Conservation (phyloP, 495 filamentous ascomycete species). For the Melanomma pulvis-pyrius region DNA sequence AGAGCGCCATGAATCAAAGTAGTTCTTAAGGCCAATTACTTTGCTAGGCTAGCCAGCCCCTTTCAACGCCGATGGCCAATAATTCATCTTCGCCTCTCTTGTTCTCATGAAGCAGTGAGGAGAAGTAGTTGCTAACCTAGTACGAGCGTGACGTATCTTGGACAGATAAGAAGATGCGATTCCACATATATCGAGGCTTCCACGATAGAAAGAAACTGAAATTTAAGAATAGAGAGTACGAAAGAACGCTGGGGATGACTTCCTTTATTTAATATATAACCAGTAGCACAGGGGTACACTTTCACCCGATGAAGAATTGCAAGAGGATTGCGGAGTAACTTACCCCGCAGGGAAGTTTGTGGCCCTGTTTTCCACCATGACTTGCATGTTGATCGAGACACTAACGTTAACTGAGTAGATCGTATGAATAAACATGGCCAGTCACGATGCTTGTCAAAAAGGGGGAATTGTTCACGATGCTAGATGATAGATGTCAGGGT, state of each 20-base stretch:
- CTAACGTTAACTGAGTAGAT: constrained; percentile 54
- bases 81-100: neutral
- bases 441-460: too few relatives aligned
- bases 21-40: neutral
- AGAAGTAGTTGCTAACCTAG: neutral
- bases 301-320: constrained; percentile 24
- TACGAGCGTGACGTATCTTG: neutral
- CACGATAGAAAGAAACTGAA: too few relatives aligned
- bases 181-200: too few relatives aligned
- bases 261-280: too few relatives aligned
- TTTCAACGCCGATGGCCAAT: neutral
- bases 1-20: neutral
- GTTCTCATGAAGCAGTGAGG: neutral
- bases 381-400: constrained; percentile 58
- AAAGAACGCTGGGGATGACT: too few relatives aligned
- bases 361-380: constrained; percentile 67
- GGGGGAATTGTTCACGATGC: too few relatives aligned
- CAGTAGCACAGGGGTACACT: neutral
- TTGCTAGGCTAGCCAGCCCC: neutral
- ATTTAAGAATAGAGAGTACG: too few relatives aligned
- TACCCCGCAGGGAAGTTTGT: constrained; percentile 67
- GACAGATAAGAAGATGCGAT: too few relatives aligned
- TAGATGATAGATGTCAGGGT: too few relatives aligned
- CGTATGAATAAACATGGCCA: neutral
- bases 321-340: constrained; percentile 67